phyloP scores from a whole-genome alignment of 768 basidiomycete genomes.

The Phanerochaete carnosa region DNA sequence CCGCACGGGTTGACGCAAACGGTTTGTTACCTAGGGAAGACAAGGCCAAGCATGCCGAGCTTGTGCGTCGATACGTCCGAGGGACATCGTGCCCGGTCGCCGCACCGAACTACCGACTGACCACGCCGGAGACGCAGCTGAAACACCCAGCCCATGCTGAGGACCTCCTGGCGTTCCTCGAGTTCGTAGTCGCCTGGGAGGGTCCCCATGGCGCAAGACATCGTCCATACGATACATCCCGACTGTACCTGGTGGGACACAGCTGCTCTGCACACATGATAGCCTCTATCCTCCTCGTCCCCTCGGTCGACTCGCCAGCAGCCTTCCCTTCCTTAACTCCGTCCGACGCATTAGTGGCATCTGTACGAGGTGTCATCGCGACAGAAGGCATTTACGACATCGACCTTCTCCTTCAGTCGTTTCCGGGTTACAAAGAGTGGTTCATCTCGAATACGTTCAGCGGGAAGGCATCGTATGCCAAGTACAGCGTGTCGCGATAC shows the following conservation, averaged over 20 bases:
- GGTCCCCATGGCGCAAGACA: slow-evolving; percentile 26
- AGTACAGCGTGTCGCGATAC: slow-evolving; percentile 44
- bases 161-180: slow-evolving; percentile 61
- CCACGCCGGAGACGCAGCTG: slow-evolving; percentile 39
- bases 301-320: slow-evolving; percentile 22
- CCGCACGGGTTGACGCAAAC: not conserved
- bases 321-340: slow-evolving; percentile 45
- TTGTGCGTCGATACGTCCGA: slow-evolving; percentile 52
- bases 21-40: slow-evolving; percentile 52
- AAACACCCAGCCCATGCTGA: slow-evolving; percentile 69
- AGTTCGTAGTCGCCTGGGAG: slow-evolving; percentile 50
- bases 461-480: slow-evolving; percentile 40
- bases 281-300: slow-evolving; percentile 59
- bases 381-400: slow-evolving; percentile 82
- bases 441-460: slow-evolving; percentile 71
- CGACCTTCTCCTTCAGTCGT: slow-evolving; percentile 56
- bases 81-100: slow-evolving; percentile 56
- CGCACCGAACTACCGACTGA: slow-evolving; percentile 78
- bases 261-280: slow-evolving; percentile 85
- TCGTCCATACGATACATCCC: slow-evolving; percentile 35
- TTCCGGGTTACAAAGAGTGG: slow-evolving; percentile 67
- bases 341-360: slow-evolving; percentile 34
- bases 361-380: slow-evolving; percentile 52
- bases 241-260: slow-evolving; percentile 67
- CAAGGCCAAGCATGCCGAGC: slow-evolving; percentile 52